Evolutionary conservation across 2,329 filamentous ascomycete genomes (phyloP).

Genomic region (Cladophialophora immunda): DNA sequence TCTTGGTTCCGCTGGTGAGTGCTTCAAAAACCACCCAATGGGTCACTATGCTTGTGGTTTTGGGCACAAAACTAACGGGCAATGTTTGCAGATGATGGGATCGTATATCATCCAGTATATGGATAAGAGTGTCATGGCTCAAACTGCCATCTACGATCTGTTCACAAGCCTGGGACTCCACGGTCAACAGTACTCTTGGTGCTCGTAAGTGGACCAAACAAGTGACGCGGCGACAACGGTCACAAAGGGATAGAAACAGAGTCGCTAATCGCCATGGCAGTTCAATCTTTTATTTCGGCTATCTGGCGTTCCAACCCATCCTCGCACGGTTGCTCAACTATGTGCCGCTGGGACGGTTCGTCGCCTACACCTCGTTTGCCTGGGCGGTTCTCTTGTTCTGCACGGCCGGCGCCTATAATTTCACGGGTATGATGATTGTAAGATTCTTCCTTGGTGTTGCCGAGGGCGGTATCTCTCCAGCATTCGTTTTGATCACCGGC

Average conservation of each 20-base stretch:
- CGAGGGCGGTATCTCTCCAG: conserved; percentile 61
- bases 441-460: conserved; percentile 25
- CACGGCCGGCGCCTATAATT: conserved; percentile 2
- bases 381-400: conserved; percentile 9
- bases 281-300: conserved; percentile 7
- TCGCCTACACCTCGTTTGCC: background rate
- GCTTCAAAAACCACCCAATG: background rate
- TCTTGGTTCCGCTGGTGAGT: background rate
- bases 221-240: too few species aligned
- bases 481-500: conserved; percentile 32
- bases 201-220: background rate
- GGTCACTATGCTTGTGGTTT: too few species aligned
- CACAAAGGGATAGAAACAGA: too few species aligned
- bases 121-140: background rate
- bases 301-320: conserved; percentile 12
- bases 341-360: conserved; percentile 5
- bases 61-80: too few species aligned
- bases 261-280: background rate
- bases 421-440: background rate
- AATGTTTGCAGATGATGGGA: too few species aligned
- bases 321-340: background rate
- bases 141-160: conserved; percentile 1
- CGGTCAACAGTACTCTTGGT: background rate
- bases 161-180: background rate
- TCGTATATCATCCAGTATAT: background rate